Conservation (phyloP, 352 stramenopile species). For the Bremia lactucae region DNA sequence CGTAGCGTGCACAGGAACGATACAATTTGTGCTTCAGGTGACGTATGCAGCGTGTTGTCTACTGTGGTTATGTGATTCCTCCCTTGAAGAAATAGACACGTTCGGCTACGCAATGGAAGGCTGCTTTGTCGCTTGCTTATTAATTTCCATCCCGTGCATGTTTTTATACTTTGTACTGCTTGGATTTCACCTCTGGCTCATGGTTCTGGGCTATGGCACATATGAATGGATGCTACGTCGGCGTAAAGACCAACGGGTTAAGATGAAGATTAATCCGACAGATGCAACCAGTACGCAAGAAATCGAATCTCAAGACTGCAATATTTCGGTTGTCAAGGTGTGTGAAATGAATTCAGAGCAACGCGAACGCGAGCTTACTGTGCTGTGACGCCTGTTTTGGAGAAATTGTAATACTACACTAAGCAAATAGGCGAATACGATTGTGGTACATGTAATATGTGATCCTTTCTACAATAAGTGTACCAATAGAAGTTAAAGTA, state of each 20-base stretch:
- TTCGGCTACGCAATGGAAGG: conserved; percentile 29
- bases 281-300: conserved; percentile 12
- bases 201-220: conserved; percentile 70
- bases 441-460: too few relatives aligned
- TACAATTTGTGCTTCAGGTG: conserved; percentile 63
- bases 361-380: conserved; percentile 18
- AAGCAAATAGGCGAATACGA: too few relatives aligned
- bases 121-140: conserved; percentile 35
- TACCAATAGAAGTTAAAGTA: not conserved
- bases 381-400: conserved; percentile 12
- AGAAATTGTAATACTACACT: conserved; percentile 13
- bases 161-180: conserved; percentile 82
- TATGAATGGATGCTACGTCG: conserved; percentile 85
- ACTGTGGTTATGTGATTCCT: conserved; percentile 36
- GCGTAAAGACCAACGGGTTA: conserved; percentile 52
- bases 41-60: conserved; percentile 38
- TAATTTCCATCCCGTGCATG: conserved; percentile 68
- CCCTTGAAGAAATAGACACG: conserved; percentile 14
- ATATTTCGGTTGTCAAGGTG: conserved; percentile 8
- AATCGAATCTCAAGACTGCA: conserved; percentile 20
- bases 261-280: conserved; percentile 16
- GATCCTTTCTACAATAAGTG: conserved; percentile 2
- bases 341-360: conserved; percentile 9
- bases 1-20: conserved; percentile 48
- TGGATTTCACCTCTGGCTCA: conserved; percentile 73